phyloP scores from a whole-genome alignment of 2,329 filamentous ascomycete species.

The Colletotrichum tropicicola region DNA sequence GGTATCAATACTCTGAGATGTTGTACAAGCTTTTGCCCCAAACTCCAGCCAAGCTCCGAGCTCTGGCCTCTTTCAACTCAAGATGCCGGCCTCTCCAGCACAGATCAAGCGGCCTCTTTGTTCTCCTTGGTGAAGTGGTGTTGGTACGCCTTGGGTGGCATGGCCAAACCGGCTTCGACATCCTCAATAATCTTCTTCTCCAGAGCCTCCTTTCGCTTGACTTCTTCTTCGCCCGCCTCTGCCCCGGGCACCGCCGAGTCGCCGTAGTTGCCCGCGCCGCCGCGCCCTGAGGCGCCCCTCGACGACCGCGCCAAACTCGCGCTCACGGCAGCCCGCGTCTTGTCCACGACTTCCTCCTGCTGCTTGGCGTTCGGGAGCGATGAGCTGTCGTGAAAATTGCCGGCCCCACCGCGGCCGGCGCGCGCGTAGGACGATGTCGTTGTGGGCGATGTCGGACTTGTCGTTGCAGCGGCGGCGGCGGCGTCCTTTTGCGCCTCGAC shows the following conservation, averaged over 20 bases:
- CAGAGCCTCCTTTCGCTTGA: conserved; percentile 46
- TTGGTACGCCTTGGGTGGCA: conserved; percentile 55
- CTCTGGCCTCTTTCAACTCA: no score
- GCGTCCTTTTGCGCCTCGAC: conserved; percentile 41
- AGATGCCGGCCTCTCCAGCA: no score
- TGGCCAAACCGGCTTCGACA: conserved; percentile 57
- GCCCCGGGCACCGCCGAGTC: conserved; percentile 35
- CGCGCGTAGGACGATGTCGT: conserved; percentile 42
- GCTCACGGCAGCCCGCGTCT: conserved; percentile 43
- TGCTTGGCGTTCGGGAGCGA: conserved; percentile 42
- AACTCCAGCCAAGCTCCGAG: background rate
- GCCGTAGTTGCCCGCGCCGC: conserved; percentile 66
- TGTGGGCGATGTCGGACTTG: conserved; percentile 33
- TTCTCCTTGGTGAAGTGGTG: conserved; percentile 37
- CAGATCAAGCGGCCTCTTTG: conserved; percentile 23
- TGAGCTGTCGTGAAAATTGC: conserved; percentile 61
- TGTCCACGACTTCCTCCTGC: conserved; percentile 44
- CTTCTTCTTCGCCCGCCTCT: conserved; percentile 36
- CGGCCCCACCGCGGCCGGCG: conserved; percentile 68
- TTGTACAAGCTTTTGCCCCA: background rate
- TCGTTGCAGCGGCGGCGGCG: conserved; percentile 34
- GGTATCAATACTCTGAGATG: conserved; percentile 23
- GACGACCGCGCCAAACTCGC: conserved; percentile 37
- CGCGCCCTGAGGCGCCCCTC: conserved; percentile 53
- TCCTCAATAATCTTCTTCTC: conserved; percentile 53